These are phyloP conservation scores for Silene uniflora DNA, from an alignment of 148 eudicot genomes.

Conservation along the genomic window DNA sequence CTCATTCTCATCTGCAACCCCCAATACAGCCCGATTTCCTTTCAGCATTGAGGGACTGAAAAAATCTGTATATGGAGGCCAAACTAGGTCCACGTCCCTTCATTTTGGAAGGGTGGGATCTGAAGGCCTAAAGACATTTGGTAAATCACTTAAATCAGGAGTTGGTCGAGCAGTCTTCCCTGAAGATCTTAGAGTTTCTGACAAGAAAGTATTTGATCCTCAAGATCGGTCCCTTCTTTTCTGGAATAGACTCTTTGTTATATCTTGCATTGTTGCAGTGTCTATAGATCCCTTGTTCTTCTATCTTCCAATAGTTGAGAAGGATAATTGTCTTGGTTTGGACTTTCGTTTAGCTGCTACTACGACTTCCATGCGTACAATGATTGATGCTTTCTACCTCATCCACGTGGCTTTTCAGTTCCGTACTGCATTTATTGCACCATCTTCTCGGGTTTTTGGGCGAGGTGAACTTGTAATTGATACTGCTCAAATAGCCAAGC, in stretches of 20 bases:
- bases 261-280: slow-evolving; percentile 84
- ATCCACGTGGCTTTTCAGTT: slow-evolving; percentile 84
- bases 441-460: slow-evolving; percentile 96
- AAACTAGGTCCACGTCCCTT: slow-evolving; percentile 49
- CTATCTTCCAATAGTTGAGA: slow-evolving; percentile 72
- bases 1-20: slow-evolving; percentile 50
- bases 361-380: slow-evolving; percentile 69
- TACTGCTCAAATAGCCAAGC: slow-evolving; percentile 74
- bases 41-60: slow-evolving; percentile 58
- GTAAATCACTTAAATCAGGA: slow-evolving; percentile 76
- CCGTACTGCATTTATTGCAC: slow-evolving; percentile 96
- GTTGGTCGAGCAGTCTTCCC: slow-evolving; percentile 89
- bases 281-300: slow-evolving; percentile 91
- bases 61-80: slow-evolving; percentile 27
- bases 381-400: slow-evolving; percentile 85
- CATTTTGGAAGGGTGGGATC: slow-evolving; percentile 60
- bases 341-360: slow-evolving; percentile 61
- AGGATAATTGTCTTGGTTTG: slow-evolving; percentile 57
- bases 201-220: slow-evolving; percentile 84
- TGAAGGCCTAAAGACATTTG: slow-evolving; percentile 73
- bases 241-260: slow-evolving; percentile 79
- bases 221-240: slow-evolving; percentile 82
- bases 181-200: slow-evolving; percentile 89
- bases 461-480: slow-evolving; percentile 98
- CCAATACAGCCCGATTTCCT: slow-evolving; percentile 39